Conservation (phyloP, 352 stramenopile species). For the Plasmopara viticola region DNA sequence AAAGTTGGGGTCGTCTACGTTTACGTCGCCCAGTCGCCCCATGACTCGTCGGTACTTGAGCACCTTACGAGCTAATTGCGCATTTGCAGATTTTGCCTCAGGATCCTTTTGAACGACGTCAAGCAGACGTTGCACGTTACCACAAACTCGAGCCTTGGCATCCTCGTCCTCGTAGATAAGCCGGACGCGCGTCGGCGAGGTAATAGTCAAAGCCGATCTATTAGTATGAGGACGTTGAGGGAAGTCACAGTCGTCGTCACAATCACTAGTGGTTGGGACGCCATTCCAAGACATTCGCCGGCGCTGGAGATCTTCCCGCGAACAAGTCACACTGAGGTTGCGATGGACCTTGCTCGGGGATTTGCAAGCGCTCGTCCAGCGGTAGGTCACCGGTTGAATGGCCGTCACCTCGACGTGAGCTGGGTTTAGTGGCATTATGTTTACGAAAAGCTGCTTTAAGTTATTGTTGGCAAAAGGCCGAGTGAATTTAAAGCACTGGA, state of each 20-base stretch:
- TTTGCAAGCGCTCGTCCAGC: conserved; percentile 19
- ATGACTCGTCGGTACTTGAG: conserved; percentile 36
- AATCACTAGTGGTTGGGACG: conserved; percentile 2
- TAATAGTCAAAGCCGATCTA: background rate
- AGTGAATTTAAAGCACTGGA: conserved; percentile 11
- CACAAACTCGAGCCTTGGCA: conserved; percentile 28
- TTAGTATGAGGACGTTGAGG: conserved; percentile 9
- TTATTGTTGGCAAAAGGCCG: conserved; percentile 21
- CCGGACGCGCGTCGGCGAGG: conserved; percentile 25
- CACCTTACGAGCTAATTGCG: conserved; percentile 30
- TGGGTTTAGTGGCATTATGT: conserved; percentile 12
- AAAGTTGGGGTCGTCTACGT: conserved; percentile 29
- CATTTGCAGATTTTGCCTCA: conserved; percentile 20
- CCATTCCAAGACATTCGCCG: conserved; percentile 24
- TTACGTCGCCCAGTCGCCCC: conserved; percentile 25
- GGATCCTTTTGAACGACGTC: conserved; percentile 30
- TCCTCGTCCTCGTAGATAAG: conserved; percentile 37
- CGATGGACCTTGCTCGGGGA: conserved; percentile 2
- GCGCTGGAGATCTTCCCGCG: conserved; percentile 9
- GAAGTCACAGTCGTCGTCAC: conserved; percentile 6
- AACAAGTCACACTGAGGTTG: conserved; percentile 19
- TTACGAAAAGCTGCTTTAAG: conserved; percentile 7
- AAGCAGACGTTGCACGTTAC: conserved; percentile 31
- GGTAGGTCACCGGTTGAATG: conserved; percentile 20
- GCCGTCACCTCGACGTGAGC: conserved; percentile 8